Evolutionary conservation across 805 yeast genomes (phyloP), one percentile per base, ranked within the genome.

Genomic region (Ogataea nitratoaversa): DNA sequence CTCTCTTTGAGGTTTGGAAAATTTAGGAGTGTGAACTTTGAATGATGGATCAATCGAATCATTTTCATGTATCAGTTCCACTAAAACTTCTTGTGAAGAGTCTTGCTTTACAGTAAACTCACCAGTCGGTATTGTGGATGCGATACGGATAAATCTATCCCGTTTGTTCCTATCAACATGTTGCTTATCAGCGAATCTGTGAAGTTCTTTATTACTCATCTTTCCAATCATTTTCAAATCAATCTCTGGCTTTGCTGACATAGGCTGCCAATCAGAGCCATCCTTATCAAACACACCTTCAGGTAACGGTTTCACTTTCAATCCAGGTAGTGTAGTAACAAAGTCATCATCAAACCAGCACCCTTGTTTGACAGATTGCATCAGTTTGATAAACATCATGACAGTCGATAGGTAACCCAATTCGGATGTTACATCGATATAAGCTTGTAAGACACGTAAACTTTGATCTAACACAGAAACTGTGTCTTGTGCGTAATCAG

Each of bases 401-500:
- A 81, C 87, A 0, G 87, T 76, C 5, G 71, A 56, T 34, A 81
- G 66, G 51, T 78, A 82, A 0, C 96, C 96, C 49, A 80, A 55
- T 51, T 91, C 97, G 2, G 96, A 78, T 1, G 93, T 80, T 17
- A 86, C 87, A 63, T 93, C 99, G 43, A 91, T 82, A 50, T 76
- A 83, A 0, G 98, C 97, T 58, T 93, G 99, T 39, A 90, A 65
- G 47, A 93, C 83, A 75, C 99, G 95, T 55, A 93, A 68, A 7
- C 95, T 79, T 65, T 93, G 99, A 56, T 95, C 99, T 42, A 93
- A 67, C 8, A 93, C 95, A 0, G 97, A 82, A 12, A 89, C 78
- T 0, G 96, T 89, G 62, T 93, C 99, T 57, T 91, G 98, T 8
- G 84, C 71, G 58, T 93, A 93, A 68, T 93, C 99, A 0, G 95